phyloP scores from a whole-genome alignment of 768 basidiomycete genomes.

The Asterophora parasitica region DNA sequence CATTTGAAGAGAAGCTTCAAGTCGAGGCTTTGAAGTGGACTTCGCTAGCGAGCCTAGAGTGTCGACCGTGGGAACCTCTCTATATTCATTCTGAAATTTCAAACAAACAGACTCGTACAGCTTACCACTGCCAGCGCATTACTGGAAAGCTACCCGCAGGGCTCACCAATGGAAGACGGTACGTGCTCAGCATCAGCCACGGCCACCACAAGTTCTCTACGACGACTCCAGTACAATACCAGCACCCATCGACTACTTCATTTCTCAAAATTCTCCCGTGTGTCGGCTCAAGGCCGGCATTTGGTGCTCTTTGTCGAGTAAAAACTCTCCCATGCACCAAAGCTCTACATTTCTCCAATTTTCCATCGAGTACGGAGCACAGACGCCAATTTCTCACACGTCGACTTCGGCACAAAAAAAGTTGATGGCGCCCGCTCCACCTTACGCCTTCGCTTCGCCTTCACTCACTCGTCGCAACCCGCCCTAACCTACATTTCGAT shows the following conservation, averaged over 20 bases:
- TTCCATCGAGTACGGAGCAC: slow-evolving; percentile 6
- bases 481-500: slow-evolving; percentile 35
- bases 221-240: slow-evolving; percentile 20
- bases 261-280: slow-evolving; percentile 23
- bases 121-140: slow-evolving; percentile 11
- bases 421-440: slow-evolving; percentile 12
- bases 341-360: slow-evolving; percentile 14
- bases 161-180: slow-evolving; percentile 58
- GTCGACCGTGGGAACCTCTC: slow-evolving; percentile 6
- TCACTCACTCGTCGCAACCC: slow-evolving; percentile 21
- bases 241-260: slow-evolving; percentile 18
- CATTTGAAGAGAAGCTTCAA: too few relatives aligned
- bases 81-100: neutral
- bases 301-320: slow-evolving; percentile 10
- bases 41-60: too few relatives aligned
- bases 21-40: too few relatives aligned
- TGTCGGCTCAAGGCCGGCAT: slow-evolving; percentile 43
- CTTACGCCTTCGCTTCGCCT: slow-evolving; percentile 9
- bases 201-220: slow-evolving; percentile 49
- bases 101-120: slow-evolving; percentile 5
- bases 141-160: slow-evolving; percentile 10
- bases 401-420: slow-evolving; percentile 17
- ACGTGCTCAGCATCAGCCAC: slow-evolving; percentile 78
- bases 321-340: slow-evolving; percentile 6
- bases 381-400: slow-evolving; percentile 16